A percentile compares a stretch with the other conserved stretches of the same genome.
These are phyloP conservation scores for Copromyces sp. DNA, from an alignment of 495 filamentous ascomycete genomes.

Conservation along the genomic window DNA sequence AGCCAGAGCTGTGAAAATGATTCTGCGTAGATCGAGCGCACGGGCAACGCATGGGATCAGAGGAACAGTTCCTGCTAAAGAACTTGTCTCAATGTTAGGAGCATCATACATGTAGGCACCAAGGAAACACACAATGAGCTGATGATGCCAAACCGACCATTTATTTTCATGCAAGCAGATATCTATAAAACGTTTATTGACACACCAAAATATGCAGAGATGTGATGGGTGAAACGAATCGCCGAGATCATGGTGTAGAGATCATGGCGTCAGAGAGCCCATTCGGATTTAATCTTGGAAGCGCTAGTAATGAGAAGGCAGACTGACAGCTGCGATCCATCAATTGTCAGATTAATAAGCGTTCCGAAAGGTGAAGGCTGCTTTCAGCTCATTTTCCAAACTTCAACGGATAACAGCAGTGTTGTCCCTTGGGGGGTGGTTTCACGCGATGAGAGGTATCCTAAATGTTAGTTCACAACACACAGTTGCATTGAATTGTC, in stretches of 20 bases:
- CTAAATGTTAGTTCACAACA: neutral
- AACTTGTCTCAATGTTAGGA: neutral
- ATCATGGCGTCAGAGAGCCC: conserved; percentile 54
- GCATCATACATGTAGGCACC: neutral
- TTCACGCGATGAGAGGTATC: neutral
- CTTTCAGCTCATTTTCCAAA: conserved; percentile 1
- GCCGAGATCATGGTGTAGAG: conserved; percentile 36
- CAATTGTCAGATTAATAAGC: conserved; percentile 41
- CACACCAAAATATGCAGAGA: neutral
- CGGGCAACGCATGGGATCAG: neutral
- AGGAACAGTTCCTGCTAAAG: neutral
- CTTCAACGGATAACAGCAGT: neutral
- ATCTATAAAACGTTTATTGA: neutral
- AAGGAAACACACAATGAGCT: neutral
- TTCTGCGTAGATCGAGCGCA: neutral
- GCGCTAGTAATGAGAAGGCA: conserved; percentile 40
- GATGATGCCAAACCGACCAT: neutral
- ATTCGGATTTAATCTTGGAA: conserved; percentile 41
- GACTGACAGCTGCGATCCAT: conserved; percentile 42
- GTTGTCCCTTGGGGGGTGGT: neutral
- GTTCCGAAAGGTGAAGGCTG: conserved; percentile 18
- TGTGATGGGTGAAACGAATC: conserved; percentile 52
- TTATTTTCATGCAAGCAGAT: neutral
- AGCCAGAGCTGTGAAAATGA: neutral
- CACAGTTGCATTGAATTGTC: neutral